Conservation (phyloP, 164 flowering plant species). For the Magnolia changhungtana region DNA sequence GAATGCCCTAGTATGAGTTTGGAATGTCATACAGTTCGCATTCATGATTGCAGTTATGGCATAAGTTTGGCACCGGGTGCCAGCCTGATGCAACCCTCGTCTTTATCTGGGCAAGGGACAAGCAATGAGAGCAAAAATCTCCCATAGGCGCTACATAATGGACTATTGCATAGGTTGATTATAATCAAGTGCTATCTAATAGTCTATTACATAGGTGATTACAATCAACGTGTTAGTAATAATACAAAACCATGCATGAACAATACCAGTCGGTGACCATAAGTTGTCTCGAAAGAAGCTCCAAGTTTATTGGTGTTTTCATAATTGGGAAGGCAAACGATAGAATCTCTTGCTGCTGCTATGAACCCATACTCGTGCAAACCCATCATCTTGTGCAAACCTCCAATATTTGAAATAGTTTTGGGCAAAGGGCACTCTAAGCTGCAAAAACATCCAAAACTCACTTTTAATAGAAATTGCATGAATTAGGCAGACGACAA, state of each 20-base stretch:
- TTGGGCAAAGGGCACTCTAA: conserved; percentile 52
- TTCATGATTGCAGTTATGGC: too few relatives aligned
- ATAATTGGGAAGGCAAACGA: conserved; percentile 58
- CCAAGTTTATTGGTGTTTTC: conserved; percentile 54
- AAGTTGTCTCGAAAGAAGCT: conserved; percentile 78
- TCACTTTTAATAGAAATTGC: too few relatives aligned
- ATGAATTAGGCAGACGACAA: not conserved
- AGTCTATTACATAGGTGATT: not conserved
- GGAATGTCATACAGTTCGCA: too few relatives aligned
- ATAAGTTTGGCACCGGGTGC: too few relatives aligned
- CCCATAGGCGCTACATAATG: too few relatives aligned
- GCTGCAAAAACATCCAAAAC: conserved; percentile 32
- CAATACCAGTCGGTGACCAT: conserved; percentile 66
- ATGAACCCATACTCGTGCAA: conserved; percentile 55
- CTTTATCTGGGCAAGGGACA: too few relatives aligned
- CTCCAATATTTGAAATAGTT: conserved; percentile 69
- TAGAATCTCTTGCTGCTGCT: conserved; percentile 72
- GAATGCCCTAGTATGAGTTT: too few relatives aligned
- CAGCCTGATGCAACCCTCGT: too few relatives aligned
- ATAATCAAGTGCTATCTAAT: too few relatives aligned
- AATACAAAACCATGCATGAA: not conserved
- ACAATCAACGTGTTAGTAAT: not conserved
- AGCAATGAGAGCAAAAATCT: too few relatives aligned
- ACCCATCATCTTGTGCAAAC: conserved; percentile 62
- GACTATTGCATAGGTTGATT: too few relatives aligned